Evolutionary conservation across 2,329 filamentous ascomycete genomes (phyloP).

Genomic region (Fusarium sp.): DNA sequence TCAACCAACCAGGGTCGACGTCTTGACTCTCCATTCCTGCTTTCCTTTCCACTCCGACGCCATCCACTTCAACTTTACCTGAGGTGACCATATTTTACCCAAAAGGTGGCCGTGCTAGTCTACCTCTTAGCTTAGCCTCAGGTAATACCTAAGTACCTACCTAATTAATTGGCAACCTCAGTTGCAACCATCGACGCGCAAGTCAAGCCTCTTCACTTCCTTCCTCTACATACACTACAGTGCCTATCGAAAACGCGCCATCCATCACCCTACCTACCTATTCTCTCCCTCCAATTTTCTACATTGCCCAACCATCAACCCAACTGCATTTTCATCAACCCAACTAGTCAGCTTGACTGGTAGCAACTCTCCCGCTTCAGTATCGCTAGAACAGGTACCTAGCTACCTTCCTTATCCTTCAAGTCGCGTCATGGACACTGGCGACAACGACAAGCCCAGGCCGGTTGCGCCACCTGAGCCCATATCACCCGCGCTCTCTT

Average conservation of each 20-base stretch:
- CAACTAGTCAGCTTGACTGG: slow-evolving; percentile 3
- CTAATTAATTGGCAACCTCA: slow-evolving; percentile 37
- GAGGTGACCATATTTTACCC: slow-evolving; percentile 20
- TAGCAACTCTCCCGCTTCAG: slow-evolving; percentile 15
- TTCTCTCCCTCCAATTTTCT: not conserved
- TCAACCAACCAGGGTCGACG: slow-evolving; percentile 48
- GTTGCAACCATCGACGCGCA: slow-evolving; percentile 40
- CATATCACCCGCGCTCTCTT: slow-evolving; percentile 48
- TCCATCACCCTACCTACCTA: slow-evolving; percentile 6
- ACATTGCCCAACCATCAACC: not conserved
- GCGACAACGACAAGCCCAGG: slow-evolving; percentile 46
- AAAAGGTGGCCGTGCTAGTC: slow-evolving; percentile 18
- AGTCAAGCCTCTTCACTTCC: slow-evolving; percentile 11
- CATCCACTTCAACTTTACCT: slow-evolving; percentile 32
- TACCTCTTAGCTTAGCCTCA: slow-evolving; percentile 27
- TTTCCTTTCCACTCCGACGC: slow-evolving; percentile 22
- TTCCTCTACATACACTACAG: slow-evolving; percentile 18
- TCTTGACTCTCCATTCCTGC: slow-evolving; percentile 46
- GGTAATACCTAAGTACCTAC: slow-evolving; percentile 8
- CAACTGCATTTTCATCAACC: not conserved
- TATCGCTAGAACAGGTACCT: slow-evolving; percentile 11
- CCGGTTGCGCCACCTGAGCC: slow-evolving; percentile 47
- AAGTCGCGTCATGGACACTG: slow-evolving; percentile 45
- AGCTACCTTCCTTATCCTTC: slow-evolving; percentile 9
- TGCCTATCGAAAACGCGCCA: slow-evolving; percentile 25